phyloP scores from a whole-genome alignment of 805 yeast genomes.

The Saturnispora besseyi region DNA sequence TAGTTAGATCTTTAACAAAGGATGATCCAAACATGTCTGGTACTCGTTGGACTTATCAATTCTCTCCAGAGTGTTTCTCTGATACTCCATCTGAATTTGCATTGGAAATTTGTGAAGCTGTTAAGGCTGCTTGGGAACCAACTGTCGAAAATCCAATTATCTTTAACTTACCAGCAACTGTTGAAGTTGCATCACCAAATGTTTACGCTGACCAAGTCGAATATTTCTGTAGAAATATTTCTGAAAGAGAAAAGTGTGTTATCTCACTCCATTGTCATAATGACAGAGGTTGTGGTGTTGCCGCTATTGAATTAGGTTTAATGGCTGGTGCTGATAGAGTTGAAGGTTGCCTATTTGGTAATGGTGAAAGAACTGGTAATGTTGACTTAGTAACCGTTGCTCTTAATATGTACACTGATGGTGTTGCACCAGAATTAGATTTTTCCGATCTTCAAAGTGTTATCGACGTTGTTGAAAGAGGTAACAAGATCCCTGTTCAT shows the following conservation, averaged over 20 bases:
- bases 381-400: conserved; percentile 73
- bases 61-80: conserved; percentile 71
- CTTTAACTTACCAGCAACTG: conserved; percentile 75
- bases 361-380: conserved; percentile 81
- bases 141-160: conserved; percentile 65
- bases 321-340: conserved; percentile 83
- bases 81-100: conserved; percentile 71
- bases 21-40: conserved; percentile 59
- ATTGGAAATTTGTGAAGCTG: conserved; percentile 71
- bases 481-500: conserved; percentile 67
- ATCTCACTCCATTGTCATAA: conserved; percentile 71
- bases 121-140: conserved; percentile 72
- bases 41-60: conserved; percentile 64
- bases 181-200: conserved; percentile 68
- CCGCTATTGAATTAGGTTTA: conserved; percentile 68
- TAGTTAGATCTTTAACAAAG: conserved; percentile 61
- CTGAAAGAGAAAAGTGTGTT: conserved; percentile 62
- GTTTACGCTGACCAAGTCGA: conserved; percentile 76
- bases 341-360: conserved; percentile 76
- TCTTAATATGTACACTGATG: conserved; percentile 69
- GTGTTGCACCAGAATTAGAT: conserved; percentile 63
- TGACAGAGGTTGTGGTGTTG: conserved; percentile 79
- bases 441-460: conserved; percentile 59
- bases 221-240: conserved; percentile 56
- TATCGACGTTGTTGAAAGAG: conserved; percentile 62